These are phyloP conservation scores for Gymnopus androsaceus DNA, from an alignment of 1,284 basidiomycete genomes.

Conservation along the genomic window DNA sequence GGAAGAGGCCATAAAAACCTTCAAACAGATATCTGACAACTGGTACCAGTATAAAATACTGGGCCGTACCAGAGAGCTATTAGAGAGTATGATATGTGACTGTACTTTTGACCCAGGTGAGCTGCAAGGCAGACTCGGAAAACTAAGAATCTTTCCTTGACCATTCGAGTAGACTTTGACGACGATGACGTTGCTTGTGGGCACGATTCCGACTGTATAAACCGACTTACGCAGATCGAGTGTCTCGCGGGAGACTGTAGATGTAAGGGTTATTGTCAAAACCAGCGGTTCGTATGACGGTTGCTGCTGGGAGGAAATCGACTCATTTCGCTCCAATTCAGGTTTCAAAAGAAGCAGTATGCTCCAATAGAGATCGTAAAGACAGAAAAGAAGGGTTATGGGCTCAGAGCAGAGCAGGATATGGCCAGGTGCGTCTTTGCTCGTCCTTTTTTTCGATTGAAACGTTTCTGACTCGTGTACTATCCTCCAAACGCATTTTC, in stretches of 20 bases:
- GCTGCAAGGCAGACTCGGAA: slow-evolving; percentile 33
- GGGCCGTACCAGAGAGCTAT: slow-evolving; percentile 83
- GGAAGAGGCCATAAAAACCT: slow-evolving; percentile 73
- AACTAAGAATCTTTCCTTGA: slow-evolving; percentile 18
- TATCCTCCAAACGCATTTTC: neutral
- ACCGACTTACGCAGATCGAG: slow-evolving; percentile 95
- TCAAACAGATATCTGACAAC: slow-evolving; percentile 75
- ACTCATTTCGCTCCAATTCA: slow-evolving; percentile 31
- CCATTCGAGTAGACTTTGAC: slow-evolving; percentile 50
- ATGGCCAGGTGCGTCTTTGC: slow-evolving; percentile 68
- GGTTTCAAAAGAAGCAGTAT: slow-evolving; percentile 87
- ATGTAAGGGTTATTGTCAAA: slow-evolving; percentile 82
- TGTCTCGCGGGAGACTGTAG: slow-evolving; percentile 88
- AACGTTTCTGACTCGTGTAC: neutral
- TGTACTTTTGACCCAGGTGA: slow-evolving; percentile 82
- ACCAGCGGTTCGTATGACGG: slow-evolving; percentile 77
- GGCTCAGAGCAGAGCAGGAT: slow-evolving; percentile 76
- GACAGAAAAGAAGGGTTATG: slow-evolving; percentile 96
- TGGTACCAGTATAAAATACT: slow-evolving; percentile 88
- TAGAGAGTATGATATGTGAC: slow-evolving; percentile 94
- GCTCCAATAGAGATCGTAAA: slow-evolving; percentile 88
- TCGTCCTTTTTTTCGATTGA: neutral
- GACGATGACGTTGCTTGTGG: slow-evolving; percentile 77
- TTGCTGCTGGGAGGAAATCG: slow-evolving; percentile 1
- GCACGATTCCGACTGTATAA: slow-evolving; percentile 93